Evolutionary conservation across 2,329 filamentous ascomycete species (phyloP).

Genomic region (Venturia carpophila): DNA sequence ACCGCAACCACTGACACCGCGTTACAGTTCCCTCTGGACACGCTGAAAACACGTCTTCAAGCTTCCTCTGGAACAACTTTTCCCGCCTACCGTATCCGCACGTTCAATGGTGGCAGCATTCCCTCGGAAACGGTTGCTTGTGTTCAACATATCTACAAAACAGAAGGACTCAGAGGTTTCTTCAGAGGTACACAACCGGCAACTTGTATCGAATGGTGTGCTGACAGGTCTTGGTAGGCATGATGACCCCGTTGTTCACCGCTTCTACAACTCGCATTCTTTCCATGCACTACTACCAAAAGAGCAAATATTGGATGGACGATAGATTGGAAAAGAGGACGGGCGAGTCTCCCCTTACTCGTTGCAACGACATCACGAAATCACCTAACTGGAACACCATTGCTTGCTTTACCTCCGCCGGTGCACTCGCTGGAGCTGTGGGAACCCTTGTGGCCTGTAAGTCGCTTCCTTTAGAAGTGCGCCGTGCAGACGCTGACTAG

Average conservation of each 20-base stretch:
- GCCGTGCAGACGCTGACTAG: constrained; percentile 15
- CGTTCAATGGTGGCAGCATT: constrained; percentile 40
- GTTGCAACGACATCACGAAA: constrained; percentile 62
- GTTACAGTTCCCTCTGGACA: constrained; percentile 21
- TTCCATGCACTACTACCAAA: constrained; percentile 73
- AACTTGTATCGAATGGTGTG: constrained; percentile 18
- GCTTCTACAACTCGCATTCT: constrained; percentile 70
- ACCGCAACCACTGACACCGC: constrained; percentile 60
- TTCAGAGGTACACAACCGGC: constrained; percentile 39
- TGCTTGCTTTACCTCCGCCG: constrained; percentile 67
- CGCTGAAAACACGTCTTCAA: constrained; percentile 11
- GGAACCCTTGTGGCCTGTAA: constrained; percentile 72
- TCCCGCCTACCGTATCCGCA: constrained; percentile 21
- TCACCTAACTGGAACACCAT: constrained; percentile 67
- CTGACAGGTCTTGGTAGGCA: constrained; percentile 43
- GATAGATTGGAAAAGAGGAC: constrained; percentile 58
- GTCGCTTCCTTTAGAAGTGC: constrained; percentile 19
- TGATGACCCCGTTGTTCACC: constrained; percentile 70
- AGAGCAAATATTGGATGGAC: constrained; percentile 65
- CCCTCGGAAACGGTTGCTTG: constrained; percentile 66
- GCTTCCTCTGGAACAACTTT: constrained; percentile 21
- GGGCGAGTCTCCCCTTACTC: constrained; percentile 61
- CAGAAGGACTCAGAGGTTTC: constrained; percentile 43
- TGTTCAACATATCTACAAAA: constrained; percentile 65
- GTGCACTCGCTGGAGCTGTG: constrained; percentile 68